Base-by-base conservation (phyloP, 306 rosid genomes). In the Begonia loranthoides region DNA sequence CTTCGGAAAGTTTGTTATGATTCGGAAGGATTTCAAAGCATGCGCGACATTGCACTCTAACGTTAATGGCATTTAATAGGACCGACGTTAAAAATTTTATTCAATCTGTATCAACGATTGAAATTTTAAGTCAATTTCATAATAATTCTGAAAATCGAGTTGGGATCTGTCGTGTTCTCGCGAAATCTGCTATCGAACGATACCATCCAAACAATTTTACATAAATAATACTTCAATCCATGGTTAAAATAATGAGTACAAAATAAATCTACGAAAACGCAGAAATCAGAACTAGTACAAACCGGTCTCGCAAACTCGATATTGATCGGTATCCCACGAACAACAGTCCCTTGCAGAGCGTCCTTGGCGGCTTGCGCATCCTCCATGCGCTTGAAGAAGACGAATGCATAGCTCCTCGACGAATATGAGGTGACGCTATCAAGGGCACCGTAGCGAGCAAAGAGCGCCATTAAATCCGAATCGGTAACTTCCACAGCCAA, bases 291-390 rank as follows among this genome's bases (percentile, higher is more conserved):
- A 83, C 96, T 60, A 87, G 83, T 74, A 87, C 96, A 63, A 87
- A 87, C 96, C 94, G 96, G 95, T 73, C 93, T 75, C 1, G 96
- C 95, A 72, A 88, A 88, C 65, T 88, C 96, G 54, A 88, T 88
- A 59, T 84, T 88, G 60, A 88, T 43, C 39, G 80, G 61, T 38
- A 19, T 63, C 17, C 95, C 93, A 1, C 78, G 94, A 17, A 84
- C 60, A 47, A 50, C 44, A 54, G 70, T 59, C 8, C 93, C 87
- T 68, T 88, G 95, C n/a, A 88, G 66, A 22, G 88, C 80, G 15
- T 73, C 75, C 70, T 86, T 86, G 15, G 99, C 99, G 13, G 96
- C 88, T 70, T 76, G 81, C 9, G 99, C 87, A 50, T 92, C 99
- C 62, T 84, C 88, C 49, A 71, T 67, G 45, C 81, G 88, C 72